Evolutionary conservation across 305 asterid genomes (phyloP).

Genomic region (Fraxinus nigra): DNA sequence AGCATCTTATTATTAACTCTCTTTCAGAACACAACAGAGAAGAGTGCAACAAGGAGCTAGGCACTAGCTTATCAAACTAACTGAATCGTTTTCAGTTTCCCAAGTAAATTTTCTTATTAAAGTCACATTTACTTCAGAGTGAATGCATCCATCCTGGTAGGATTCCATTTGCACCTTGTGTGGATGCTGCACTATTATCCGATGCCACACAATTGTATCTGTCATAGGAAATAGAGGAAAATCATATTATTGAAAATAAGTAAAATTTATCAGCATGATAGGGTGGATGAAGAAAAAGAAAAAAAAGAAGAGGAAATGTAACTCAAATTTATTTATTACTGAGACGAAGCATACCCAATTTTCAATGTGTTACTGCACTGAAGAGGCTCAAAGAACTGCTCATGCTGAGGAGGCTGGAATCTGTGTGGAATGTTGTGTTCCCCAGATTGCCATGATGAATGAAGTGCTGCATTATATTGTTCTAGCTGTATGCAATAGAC

Average conservation of each 20-base stretch:
- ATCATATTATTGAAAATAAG: not conserved
- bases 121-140: not conserved
- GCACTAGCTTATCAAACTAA: too few relatives aligned
- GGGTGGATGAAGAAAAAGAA: not conserved
- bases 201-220: not conserved
- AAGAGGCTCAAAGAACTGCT: constrained; percentile 24
- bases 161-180: constrained; percentile 28
- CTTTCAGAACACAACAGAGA: too few relatives aligned
- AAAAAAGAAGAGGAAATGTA: not conserved
- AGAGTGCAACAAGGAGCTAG: too few relatives aligned
- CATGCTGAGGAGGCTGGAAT: constrained; percentile 19
- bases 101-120: too few relatives aligned
- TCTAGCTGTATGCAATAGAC: constrained; percentile 27
- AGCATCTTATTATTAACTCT: too few relatives aligned
- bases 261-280: not conserved
- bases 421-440: constrained; percentile 18
- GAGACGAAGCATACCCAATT: constrained; percentile 18
- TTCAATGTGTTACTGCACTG: constrained; percentile 25
- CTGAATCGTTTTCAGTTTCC: too few relatives aligned
- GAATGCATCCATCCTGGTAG: constrained; percentile 42
- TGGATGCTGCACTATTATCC: constrained; percentile 17
- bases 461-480: constrained; percentile 24
- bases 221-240: not conserved
- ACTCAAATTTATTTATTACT: not conserved
- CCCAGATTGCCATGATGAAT: constrained; percentile 25